A percentile compares a stretch with the other conserved stretches of the same genome.
These are phyloP conservation scores for Volvox carteri DNA, from an alignment of 163 green algal species.

Conservation along the genomic window DNA sequence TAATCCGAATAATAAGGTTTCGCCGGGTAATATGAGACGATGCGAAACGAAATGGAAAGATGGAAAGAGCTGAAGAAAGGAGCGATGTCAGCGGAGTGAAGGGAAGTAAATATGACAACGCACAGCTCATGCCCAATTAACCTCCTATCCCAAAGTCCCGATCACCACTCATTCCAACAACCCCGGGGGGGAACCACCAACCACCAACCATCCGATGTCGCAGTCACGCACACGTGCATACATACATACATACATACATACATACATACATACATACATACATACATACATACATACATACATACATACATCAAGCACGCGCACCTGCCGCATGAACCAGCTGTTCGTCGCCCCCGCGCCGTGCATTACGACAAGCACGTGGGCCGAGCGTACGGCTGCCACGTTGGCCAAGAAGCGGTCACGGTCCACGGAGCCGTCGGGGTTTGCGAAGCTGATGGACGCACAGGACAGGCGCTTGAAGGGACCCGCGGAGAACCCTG, in stretches of 20 bases:
- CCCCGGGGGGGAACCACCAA: background rate
- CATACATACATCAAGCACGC: background rate
- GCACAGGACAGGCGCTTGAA: background rate
- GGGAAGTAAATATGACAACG: no score
- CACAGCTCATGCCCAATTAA: no score
- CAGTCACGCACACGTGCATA: background rate
- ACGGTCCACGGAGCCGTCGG: background rate
- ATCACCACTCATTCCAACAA: background rate
- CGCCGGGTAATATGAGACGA: no score
- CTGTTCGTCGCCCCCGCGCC: slow-evolving; percentile 33
- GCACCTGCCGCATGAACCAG: slow-evolving; percentile 45
- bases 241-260: background rate
- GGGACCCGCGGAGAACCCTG: slow-evolving; percentile 17
- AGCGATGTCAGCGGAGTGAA: no score
- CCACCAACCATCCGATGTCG: no score
- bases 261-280: background rate
- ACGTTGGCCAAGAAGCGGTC: slow-evolving; percentile 36
- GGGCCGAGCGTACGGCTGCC: slow-evolving; percentile 21
- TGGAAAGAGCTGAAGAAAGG: no score
- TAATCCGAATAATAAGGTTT: no score
- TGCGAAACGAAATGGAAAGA: no score
- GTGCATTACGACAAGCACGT: slow-evolving; percentile 49
- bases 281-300: background rate
- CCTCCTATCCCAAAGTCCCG: no score
- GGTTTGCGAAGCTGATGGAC: background rate